A percentile compares a stretch with the other conserved stretches of the same genome.
Evolutionary conservation across 192 early-diverging fungal species (phyloP).

Genomic region (Gryganskiella cystojenkinii): DNA sequence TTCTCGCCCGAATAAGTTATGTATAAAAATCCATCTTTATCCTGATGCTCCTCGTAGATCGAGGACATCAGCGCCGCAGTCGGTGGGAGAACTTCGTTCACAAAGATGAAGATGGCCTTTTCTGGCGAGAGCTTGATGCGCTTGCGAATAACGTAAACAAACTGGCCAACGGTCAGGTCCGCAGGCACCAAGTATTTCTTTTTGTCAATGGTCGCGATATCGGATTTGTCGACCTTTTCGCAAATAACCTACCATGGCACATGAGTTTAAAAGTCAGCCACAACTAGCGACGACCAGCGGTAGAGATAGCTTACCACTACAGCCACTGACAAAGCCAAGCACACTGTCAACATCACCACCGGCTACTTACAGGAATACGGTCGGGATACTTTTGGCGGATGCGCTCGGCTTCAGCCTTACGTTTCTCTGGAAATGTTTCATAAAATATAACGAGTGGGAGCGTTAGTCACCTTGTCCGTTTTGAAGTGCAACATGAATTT

Average conservation of each 20-base stretch:
- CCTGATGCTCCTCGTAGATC: constrained; percentile 98
- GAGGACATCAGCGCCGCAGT: constrained; percentile 92
- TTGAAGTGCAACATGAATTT: too few species aligned
- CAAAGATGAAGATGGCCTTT: constrained; percentile 99
- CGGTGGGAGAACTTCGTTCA: constrained; percentile 96
- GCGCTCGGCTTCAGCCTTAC: constrained; percentile 95
- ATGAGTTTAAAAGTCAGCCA: neutral
- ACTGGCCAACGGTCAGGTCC: constrained; percentile 98
- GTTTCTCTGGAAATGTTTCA: constrained; percentile 76
- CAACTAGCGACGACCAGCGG: too few species aligned
- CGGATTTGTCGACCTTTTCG: constrained; percentile 98
- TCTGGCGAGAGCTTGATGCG: constrained; percentile 96
- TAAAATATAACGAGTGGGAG: neutral
- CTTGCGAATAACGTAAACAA: constrained; percentile 97
- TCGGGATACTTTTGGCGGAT: constrained; percentile 98
- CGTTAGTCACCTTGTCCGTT: too few species aligned
- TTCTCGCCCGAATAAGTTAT: constrained; percentile 93
- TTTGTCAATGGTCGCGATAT: constrained; percentile 98
- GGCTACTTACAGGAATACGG: constrained; percentile 74
- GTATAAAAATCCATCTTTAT: constrained; percentile 98
- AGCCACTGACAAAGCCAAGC: too few species aligned
- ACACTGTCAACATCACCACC: too few species aligned
- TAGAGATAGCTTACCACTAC: too few species aligned
- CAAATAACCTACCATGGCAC: constrained; percentile 69
- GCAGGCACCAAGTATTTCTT: constrained; percentile 98